phyloP scores from a whole-genome alignment of 768 basidiomycete species.

The Neoboletus subvelutipes region DNA sequence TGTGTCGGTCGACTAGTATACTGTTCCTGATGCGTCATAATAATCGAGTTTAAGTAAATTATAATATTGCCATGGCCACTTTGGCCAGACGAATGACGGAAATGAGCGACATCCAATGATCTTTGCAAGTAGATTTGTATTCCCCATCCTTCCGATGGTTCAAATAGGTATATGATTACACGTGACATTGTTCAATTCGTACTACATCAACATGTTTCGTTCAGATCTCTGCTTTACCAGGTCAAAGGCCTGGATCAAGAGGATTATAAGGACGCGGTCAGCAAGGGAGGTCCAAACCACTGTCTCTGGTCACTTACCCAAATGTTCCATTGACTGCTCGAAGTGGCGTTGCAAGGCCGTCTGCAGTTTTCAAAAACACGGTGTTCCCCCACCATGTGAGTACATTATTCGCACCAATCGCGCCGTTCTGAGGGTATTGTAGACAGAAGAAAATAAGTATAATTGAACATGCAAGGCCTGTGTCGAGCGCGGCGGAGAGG shows the following conservation, averaged over 20 bases:
- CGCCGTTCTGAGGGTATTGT: constrained; percentile 61
- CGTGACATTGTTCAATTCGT: not conserved
- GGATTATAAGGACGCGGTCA: not conserved
- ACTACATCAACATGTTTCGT: not conserved
- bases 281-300: not conserved
- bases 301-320: constrained; percentile 21
- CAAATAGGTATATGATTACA: not conserved
- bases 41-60: not conserved
- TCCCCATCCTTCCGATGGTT: not conserved
- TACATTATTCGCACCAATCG: constrained; percentile 55
- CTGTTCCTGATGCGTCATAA: too few relatives aligned
- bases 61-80: too few relatives aligned
- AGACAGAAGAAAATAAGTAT: constrained; percentile 60
- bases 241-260: constrained; percentile 10
- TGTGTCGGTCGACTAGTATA: too few relatives aligned
- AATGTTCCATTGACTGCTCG: constrained; percentile 22
- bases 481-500: constrained; percentile 68
- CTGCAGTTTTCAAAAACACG: constrained; percentile 33
- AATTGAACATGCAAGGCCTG: constrained; percentile 61
- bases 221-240: constrained; percentile 8
- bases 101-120: not conserved
- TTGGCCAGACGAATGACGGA: not conserved
- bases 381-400: constrained; percentile 73
- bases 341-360: constrained; percentile 20
- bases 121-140: not conserved